phyloP scores from a whole-genome alignment of 2,329 filamentous ascomycete species.

The Claviceps sp. region DNA sequence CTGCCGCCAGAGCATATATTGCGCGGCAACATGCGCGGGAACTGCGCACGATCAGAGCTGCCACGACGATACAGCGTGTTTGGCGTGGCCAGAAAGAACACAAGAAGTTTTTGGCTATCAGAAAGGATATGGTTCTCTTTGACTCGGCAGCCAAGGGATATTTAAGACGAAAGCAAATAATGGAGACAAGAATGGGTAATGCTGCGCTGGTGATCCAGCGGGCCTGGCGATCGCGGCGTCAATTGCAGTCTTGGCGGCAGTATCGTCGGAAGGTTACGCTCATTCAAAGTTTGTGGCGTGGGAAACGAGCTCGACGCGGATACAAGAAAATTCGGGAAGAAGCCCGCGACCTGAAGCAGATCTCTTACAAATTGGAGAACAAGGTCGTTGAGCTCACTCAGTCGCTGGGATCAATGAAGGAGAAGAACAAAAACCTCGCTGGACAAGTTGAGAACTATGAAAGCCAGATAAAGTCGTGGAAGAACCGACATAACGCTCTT shows the following conservation, averaged over 20 bases:
- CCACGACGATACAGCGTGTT: slow-evolving; percentile 86
- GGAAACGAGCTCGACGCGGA: slow-evolving; percentile 61
- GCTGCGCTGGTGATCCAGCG: slow-evolving; percentile 84
- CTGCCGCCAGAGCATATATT: slow-evolving; percentile 62
- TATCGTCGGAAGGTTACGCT: slow-evolving; percentile 83
- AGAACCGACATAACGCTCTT: slow-evolving; percentile 77
- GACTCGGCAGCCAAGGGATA: slow-evolving; percentile 88
- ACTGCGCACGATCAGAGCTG: slow-evolving; percentile 69
- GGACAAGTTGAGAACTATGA: slow-evolving; percentile 93
- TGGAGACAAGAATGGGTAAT: slow-evolving; percentile 88
- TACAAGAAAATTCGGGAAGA: slow-evolving; percentile 93
- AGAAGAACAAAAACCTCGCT: slow-evolving; percentile 81
- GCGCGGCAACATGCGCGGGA: slow-evolving; percentile 69
- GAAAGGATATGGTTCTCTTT: slow-evolving; percentile 74
- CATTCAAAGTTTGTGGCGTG: slow-evolving; percentile 87
- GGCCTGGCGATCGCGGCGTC: slow-evolving; percentile 69
- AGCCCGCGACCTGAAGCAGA: slow-evolving; percentile 95
- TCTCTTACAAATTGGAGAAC: slow-evolving; percentile 98
- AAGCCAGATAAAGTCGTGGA: slow-evolving; percentile 89
- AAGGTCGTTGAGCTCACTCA: slow-evolving; percentile 98
- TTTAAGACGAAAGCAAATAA: slow-evolving; percentile 76
- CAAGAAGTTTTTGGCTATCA: slow-evolving; percentile 63
- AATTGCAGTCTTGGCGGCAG: slow-evolving; percentile 69
- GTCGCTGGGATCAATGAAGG: slow-evolving; percentile 79
- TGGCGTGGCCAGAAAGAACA: slow-evolving; percentile 90